Evolutionary conservation across 1,284 basidiomycete genomes (phyloP).

Genomic region (Takashimella koratensis): DNA sequence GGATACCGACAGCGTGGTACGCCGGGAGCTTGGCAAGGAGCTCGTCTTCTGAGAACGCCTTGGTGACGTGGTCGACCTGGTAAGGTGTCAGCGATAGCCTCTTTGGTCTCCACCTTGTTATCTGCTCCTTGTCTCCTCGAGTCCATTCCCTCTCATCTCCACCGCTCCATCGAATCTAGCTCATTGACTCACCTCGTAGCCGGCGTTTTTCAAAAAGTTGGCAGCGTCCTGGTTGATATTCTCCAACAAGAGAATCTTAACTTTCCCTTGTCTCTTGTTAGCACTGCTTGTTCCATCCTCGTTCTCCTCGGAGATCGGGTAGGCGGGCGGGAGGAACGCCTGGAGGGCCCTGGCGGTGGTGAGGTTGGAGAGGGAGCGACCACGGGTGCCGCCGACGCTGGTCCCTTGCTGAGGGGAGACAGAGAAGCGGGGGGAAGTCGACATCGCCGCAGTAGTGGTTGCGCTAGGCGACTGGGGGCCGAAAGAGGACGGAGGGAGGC

Average conservation of each 20-base stretch:
- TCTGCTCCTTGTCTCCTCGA: neutral
- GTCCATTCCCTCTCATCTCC: neutral
- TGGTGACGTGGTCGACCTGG: slow-evolving; percentile 85
- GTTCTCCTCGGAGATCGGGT: slow-evolving; percentile 30
- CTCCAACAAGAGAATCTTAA: slow-evolving; percentile 73
- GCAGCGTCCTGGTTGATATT: slow-evolving; percentile 95
- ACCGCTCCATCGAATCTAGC: neutral
- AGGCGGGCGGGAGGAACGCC: slow-evolving; percentile 45
- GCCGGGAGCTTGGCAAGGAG: slow-evolving; percentile 78
- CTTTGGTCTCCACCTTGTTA: neutral
- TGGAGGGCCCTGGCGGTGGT: slow-evolving; percentile 18
- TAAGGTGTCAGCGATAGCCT: neutral
- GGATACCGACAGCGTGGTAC: slow-evolving; percentile 95
- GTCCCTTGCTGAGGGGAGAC: slow-evolving; percentile 23
- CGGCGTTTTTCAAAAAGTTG: slow-evolving; percentile 70
- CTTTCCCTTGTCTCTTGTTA: slow-evolving; percentile 35
- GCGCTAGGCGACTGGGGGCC: slow-evolving; percentile 26
- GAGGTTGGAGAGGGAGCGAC: slow-evolving; percentile 1
- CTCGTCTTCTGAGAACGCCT: slow-evolving; percentile 87
- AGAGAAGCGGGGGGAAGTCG: slow-evolving; percentile 16
- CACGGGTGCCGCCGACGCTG: slow-evolving; percentile 15
- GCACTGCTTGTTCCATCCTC: slow-evolving; percentile 21
- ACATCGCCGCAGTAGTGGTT: neutral
- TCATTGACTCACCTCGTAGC: slow-evolving; percentile 62
- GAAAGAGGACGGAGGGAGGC: slow-evolving; percentile 32